Evolutionary conservation across 257 asterid genomes (phyloP), one percentile per base, ranked within the genome.

Genomic region (Plantago elongata): DNA sequence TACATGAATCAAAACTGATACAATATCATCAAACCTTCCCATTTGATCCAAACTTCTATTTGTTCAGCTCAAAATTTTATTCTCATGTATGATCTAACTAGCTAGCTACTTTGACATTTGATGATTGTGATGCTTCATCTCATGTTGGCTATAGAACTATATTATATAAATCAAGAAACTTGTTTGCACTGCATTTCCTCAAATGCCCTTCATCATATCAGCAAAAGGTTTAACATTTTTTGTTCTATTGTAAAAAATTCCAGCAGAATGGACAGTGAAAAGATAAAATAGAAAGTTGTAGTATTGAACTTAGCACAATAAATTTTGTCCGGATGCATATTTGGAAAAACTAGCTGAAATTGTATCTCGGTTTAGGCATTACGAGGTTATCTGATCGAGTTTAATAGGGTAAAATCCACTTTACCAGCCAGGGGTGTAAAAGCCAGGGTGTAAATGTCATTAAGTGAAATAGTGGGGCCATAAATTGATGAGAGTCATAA

Each of bases 11-110:
- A 60, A 13, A 11, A 60, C 54, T 1, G 54, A 43, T 8, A 60
- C 45, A 7, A 46, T 52, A 45, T 60, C 64, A 37, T 60, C 44
- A 45, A 60, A 45, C 22, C 64, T 60, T 12, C 52, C 40, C 54
- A 60, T 60, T 60, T 38, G 13, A 5, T 14, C 7, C 13, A 57
- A 44, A 47, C 38, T 57, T 13, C 22, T 34, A 55, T 22, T 22
- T 34, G 7, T 34, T 34, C 40, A 34, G 8, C 40, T 34, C 40
- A 34, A 7, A 34, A 34, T 1, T 22, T 22, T 22, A 22, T 22
- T 34, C 40, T 34, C 40, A 34, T 34, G 40, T 34, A 34, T 34
- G 40, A 34, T 34, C 40, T 34, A 34, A 34, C 40, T 34, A 34
- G 40, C 40, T 34, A 22, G 40, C 40, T 1, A 34, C 3, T 42